Evolutionary conservation across 1,284 basidiomycete species (phyloP).

Genomic region (Marasmius tenuissimus): DNA sequence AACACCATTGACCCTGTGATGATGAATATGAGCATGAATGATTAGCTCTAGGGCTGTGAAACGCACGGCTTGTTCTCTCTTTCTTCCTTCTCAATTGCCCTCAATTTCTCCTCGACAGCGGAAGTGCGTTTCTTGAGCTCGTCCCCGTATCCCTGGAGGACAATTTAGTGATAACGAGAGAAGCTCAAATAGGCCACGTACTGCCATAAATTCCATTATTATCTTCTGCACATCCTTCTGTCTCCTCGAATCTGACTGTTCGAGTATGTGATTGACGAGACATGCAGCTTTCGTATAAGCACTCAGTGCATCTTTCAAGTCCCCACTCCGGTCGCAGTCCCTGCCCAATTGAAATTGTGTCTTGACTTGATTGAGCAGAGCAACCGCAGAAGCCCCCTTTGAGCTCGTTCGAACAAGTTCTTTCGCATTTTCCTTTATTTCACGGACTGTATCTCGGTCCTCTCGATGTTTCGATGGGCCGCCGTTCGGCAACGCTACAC

Average conservation of each 20-base stretch:
- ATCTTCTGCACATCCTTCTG: constrained; percentile 56
- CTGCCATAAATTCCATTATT: constrained; percentile 59
- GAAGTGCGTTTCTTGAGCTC: constrained; percentile 49
- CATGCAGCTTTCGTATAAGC: constrained; percentile 60
- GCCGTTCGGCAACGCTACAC: constrained; percentile 19
- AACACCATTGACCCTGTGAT: constrained; percentile 10
- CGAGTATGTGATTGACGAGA: constrained; percentile 56
- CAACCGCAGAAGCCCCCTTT: constrained; percentile 51
- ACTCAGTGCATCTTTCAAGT: constrained; percentile 58
- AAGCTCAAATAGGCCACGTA: constrained; percentile 30
- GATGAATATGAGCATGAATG: constrained; percentile 8
- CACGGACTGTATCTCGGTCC: constrained; percentile 33
- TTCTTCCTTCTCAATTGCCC: constrained; percentile 51
- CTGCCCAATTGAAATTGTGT: constrained; percentile 51
- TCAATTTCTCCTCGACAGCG: constrained; percentile 58
- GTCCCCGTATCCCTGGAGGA: constrained; percentile 44
- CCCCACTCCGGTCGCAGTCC: constrained; percentile 51
- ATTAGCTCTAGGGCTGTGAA: not conserved
- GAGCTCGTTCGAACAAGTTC: constrained; percentile 54
- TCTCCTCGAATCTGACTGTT: constrained; percentile 57
- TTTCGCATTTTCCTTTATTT: constrained; percentile 65
- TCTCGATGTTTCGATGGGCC: constrained; percentile 30
- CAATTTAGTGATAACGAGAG: constrained; percentile 19
- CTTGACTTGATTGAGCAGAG: constrained; percentile 61
- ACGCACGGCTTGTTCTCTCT: constrained; percentile 43